Base-by-base conservation (phyloP, 2,329 filamentous ascomycete species). In the Leptographium flavum region DNA sequence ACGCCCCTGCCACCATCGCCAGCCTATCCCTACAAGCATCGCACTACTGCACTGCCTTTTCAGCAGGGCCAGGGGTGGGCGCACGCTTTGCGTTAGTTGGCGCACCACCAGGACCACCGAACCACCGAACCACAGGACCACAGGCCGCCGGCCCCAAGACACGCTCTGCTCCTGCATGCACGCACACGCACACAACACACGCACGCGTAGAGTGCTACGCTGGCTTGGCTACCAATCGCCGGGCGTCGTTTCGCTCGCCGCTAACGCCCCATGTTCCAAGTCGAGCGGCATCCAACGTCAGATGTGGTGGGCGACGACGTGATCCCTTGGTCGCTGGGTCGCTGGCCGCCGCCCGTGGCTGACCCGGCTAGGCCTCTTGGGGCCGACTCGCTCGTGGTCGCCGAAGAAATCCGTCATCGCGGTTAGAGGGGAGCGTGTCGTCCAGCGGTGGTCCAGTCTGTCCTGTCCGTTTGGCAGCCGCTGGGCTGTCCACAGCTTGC, bases 191-290 rank as follows among this genome's bases (percentile, higher is more conserved):
- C 36, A 17, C 27, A 7, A 17, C 4, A 13, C 25, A 30, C 25
- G 22, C 39, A 41, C 27, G 27, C 39, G 28, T 28, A 42, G 40
- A 42, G 14, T 33, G 7, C 11, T 32, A 32, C 40, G 33, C 40
- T 30, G 40, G 25, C 43, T 35, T 45, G 21, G 31, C 40, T 46
- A 40, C 47, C 47, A 41, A 48, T 48, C 35, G 46, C 30, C 25
- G 35, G 23, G 19, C 41, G 25, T 23, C 36, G 22, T 39, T 40
- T 40, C 28, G 40, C 21, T 32, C 21, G 28, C 19, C 37, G 39
- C 28, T 33, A 38, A 43, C 13, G 21, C 10, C 35, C 25, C 27
- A 21, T 41, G 10, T 22, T 31, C 27, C 31, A 33, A 33, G 35
- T 23, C 27, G 22, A 5, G 17, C 35, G 19, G 39, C 39, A 31